phyloP scores from a whole-genome alignment of 129 eudicot species.

The Centaurea solstitialis region DNA sequence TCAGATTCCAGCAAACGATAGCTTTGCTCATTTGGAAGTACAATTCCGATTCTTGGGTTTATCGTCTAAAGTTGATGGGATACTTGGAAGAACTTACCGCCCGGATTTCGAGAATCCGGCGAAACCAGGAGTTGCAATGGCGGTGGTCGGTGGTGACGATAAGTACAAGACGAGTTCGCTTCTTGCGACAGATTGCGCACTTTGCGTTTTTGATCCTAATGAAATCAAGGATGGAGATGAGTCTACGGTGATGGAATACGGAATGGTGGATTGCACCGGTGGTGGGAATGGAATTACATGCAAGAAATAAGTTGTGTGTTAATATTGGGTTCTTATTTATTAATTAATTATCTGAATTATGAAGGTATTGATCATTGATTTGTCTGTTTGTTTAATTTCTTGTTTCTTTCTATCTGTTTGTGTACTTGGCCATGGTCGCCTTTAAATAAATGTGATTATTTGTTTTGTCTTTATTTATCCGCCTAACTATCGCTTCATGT shows the following conservation, averaged over 20 bases:
- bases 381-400: background rate
- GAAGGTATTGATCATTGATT: constrained; percentile 7
- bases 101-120: constrained; percentile 62
- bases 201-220: constrained; percentile 35
- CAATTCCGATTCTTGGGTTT: constrained; percentile 54
- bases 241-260: constrained; percentile 29
- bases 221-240: constrained; percentile 9
- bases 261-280: constrained; percentile 48
- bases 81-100: constrained; percentile 58
- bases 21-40: constrained; percentile 59
- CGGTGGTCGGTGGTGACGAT: constrained; percentile 58
- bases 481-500: background rate
- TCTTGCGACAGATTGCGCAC: constrained; percentile 45
- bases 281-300: constrained; percentile 54
- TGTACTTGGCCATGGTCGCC: constrained; percentile 4
- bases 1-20: constrained; percentile 48
- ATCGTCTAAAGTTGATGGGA: constrained; percentile 53
- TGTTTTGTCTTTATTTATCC: background rate
- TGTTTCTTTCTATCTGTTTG: background rate
- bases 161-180: constrained; percentile 55
- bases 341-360: background rate
- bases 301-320: constrained; percentile 39
- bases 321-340: background rate
- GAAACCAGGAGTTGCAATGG: constrained; percentile 57
- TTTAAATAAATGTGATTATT: background rate